These are phyloP conservation scores for Paraconiothyrium brasiliense DNA, from an alignment of 2,329 filamentous ascomycete genomes.

Conservation along the genomic window DNA sequence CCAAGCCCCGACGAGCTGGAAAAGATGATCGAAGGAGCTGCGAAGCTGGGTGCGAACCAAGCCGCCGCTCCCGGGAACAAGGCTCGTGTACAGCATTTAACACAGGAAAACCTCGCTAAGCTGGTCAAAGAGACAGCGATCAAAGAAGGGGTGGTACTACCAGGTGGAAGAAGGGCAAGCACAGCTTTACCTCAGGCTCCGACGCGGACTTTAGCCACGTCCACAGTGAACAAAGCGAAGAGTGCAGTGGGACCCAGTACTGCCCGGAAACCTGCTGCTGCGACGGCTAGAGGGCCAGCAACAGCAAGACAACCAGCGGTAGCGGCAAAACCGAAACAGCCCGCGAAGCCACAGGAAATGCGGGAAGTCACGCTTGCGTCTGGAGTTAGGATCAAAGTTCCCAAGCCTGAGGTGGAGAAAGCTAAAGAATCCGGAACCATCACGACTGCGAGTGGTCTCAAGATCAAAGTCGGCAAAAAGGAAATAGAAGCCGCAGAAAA, in stretches of 20 bases:
- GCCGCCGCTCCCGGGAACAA: slow-evolving; percentile 36
- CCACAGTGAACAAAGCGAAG: slow-evolving; percentile 34
- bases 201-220: slow-evolving; percentile 32
- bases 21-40: slow-evolving; percentile 49
- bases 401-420: slow-evolving; percentile 39
- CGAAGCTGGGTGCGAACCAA: slow-evolving; percentile 43
- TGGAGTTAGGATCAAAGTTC: slow-evolving; percentile 47
- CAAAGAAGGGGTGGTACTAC: slow-evolving; percentile 45
- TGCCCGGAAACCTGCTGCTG: slow-evolving; percentile 23
- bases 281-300: slow-evolving; percentile 19
- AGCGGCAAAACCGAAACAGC: slow-evolving; percentile 15
- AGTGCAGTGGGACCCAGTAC: slow-evolving; percentile 31
- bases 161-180: slow-evolving; percentile 39
- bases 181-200: slow-evolving; percentile 39
- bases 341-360: slow-evolving; percentile 30
- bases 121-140: slow-evolving; percentile 51
- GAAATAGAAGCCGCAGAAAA: slow-evolving; percentile 45
- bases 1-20: slow-evolving; percentile 48
- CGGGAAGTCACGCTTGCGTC: slow-evolving; percentile 42
- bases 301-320: slow-evolving; percentile 11
- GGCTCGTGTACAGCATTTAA: slow-evolving; percentile 42
- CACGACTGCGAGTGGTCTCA: slow-evolving; percentile 40
- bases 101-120: slow-evolving; percentile 49
- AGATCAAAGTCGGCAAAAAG: slow-evolving; percentile 42
- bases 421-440: slow-evolving; percentile 44